phyloP scores from a whole-genome alignment of 1,284 basidiomycete species.

The Malassezia pachydermatis region DNA sequence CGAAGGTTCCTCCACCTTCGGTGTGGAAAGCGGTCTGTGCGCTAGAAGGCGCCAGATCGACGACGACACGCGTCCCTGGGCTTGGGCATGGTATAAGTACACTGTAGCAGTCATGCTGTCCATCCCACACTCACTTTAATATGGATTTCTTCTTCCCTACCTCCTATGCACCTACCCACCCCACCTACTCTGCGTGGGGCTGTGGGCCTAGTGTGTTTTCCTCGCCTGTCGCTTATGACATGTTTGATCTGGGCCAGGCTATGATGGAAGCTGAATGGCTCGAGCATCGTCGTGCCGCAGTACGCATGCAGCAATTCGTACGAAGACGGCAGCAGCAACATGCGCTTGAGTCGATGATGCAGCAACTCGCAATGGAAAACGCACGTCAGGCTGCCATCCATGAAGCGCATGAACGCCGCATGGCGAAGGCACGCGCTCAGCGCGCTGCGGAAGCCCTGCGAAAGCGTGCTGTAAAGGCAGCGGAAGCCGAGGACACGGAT shows the following conservation, averaged over 20 bases:
- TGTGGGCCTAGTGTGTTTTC: neutral
- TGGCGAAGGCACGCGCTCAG: no score
- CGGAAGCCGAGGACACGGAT: no score
- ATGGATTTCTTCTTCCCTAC: slow-evolving; percentile 7
- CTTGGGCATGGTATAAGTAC: neutral
- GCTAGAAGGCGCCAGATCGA: neutral
- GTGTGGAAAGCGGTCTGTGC: neutral
- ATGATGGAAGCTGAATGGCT: neutral
- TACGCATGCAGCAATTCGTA: neutral
- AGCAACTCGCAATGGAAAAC: neutral
- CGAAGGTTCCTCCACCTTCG: slow-evolving; percentile 7
- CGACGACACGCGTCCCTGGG: neutral
- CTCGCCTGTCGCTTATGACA: neutral
- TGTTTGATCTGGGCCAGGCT: slow-evolving; percentile 5
- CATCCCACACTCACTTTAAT: neutral
- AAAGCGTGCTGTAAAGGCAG: no score
- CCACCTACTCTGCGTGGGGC: neutral
- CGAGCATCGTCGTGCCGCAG: neutral
- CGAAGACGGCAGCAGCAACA: neutral
- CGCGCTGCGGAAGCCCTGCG: no score
- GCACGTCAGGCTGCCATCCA: no score
- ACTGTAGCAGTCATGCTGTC: neutral
- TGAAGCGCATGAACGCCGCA: no score
- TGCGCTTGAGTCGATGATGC: neutral
- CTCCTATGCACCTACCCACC: neutral